phyloP scores from a whole-genome alignment of 2,329 filamentous ascomycete species.

The Sarocladium kiliense region DNA sequence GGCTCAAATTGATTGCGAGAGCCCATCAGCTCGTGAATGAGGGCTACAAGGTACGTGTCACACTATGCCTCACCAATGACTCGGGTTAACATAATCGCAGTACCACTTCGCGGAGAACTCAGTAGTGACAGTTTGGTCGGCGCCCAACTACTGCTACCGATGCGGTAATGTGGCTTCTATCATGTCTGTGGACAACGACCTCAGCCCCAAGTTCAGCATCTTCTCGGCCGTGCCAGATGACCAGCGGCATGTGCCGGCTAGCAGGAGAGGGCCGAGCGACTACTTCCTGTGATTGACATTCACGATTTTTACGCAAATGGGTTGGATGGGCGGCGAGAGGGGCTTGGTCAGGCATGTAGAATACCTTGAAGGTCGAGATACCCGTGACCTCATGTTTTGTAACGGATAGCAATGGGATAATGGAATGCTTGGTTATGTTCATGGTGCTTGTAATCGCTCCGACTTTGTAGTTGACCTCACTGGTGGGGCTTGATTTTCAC shows the following conservation, averaged over 20 bases:
- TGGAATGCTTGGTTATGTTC: constrained; percentile 19
- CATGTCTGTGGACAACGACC: constrained; percentile 81
- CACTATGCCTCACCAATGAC: neutral
- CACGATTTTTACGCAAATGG: constrained; percentile 9
- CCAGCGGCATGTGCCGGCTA: constrained; percentile 72
- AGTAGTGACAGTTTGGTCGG: constrained; percentile 96
- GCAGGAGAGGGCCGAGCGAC: constrained; percentile 60
- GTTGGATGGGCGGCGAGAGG: neutral
- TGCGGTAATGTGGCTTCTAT: constrained; percentile 97
- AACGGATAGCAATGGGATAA: constrained; percentile 22
- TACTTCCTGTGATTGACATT: constrained; percentile 56
- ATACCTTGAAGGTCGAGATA: constrained; percentile 36
- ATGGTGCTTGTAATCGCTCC: neutral
- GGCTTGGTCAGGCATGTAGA: constrained; percentile 29
- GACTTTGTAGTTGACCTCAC: neutral
- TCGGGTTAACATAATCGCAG: constrained; percentile 29
- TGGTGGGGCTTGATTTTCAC: neutral
- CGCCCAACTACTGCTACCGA: constrained; percentile 90
- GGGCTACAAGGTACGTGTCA: constrained; percentile 74
- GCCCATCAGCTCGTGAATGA: constrained; percentile 99
- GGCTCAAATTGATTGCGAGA: constrained; percentile 88
- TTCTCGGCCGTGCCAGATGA: constrained; percentile 87
- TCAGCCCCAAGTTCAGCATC: constrained; percentile 88
- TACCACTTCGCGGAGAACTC: constrained; percentile 95
- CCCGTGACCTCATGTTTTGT: constrained; percentile 25